Evolutionary conservation across 495 filamentous ascomycete species (phyloP), one percentile per base, ranked within the genome.

Genomic region (Penicillium taxi): DNA sequence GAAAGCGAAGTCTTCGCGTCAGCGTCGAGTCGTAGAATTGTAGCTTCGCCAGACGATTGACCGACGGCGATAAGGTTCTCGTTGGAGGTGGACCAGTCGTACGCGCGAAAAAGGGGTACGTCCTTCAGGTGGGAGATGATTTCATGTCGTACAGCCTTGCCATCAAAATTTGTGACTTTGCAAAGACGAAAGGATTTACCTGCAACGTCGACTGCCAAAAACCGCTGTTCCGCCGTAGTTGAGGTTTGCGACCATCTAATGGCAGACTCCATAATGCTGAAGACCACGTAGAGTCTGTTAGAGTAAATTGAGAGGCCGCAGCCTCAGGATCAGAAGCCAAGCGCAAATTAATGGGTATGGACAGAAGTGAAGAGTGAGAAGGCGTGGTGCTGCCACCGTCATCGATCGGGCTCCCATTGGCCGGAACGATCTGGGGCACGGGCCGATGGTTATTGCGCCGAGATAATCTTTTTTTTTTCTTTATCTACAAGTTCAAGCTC

Each of bases 211-310:
- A 94, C 81, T 32, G 84, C 77, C 26, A 96, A 70, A 50, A 96
- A 96, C 11, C 73, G 74, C 46, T 78, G 76, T 23, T 69, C 67
- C 22, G 66, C 69, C 51, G 66, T 73, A 53, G 56, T 74, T 12
- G 86, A 80, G 47, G 81, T 85, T 26, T 87, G 82, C 15, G 91
- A 96, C 88, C 88, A 96, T 47, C 87, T 78, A 52, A 96, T 81
- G 11, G 78, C 80, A 16, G 72, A 74, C 55, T 81, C 78, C 80
- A 82, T 81, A 26, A 20, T 37, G 44, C 34, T 44, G 31, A 12
- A 9, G 15, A 25, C 15, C 20, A 23, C 14, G n/a, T 39, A 21
- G 19, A 37, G 7, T 6, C n/a, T 6, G 30, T 8, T 19, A 13
- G 6, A 15, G 19, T 17, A n/a, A 23, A 39, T 17, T 11, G 15